phyloP scores from a whole-genome alignment of 108 stramenopile species.

The Pseudonitzschia pungens region DNA sequence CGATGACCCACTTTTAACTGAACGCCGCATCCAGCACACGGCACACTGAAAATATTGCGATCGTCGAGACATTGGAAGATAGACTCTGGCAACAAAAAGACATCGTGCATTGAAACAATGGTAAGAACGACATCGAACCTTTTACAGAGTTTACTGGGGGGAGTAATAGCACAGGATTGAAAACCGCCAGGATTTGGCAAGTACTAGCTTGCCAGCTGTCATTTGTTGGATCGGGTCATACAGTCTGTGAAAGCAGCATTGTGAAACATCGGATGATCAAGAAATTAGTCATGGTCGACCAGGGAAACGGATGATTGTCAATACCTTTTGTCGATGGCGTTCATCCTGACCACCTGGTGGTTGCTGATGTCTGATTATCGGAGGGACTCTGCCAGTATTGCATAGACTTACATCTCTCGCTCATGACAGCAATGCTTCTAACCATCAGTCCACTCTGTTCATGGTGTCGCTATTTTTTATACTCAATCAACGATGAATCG shows the following conservation, averaged over 20 bases:
- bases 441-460: background rate
- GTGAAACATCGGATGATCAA: background rate
- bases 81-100: background rate
- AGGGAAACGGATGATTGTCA: background rate
- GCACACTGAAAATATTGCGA: background rate
- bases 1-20: background rate
- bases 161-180: background rate
- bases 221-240: slow-evolving; percentile 12
- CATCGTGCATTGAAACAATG: background rate
- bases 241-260: background rate
- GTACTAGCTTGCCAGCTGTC: background rate
- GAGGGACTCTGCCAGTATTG: too few relatives aligned
- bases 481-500: too few relatives aligned
- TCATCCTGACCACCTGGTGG: too few relatives aligned
- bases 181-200: background rate
- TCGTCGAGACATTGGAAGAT: background rate
- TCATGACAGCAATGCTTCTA: background rate
- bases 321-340: too few relatives aligned
- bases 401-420: background rate
- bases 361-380: too few relatives aligned
- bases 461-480: background rate
- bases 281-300: background rate
- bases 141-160: too few relatives aligned
- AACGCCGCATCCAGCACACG: background rate
- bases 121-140: background rate